phyloP scores from a whole-genome alignment of 2,329 filamentous ascomycete genomes.

The Aspergillus novofumigatus region DNA sequence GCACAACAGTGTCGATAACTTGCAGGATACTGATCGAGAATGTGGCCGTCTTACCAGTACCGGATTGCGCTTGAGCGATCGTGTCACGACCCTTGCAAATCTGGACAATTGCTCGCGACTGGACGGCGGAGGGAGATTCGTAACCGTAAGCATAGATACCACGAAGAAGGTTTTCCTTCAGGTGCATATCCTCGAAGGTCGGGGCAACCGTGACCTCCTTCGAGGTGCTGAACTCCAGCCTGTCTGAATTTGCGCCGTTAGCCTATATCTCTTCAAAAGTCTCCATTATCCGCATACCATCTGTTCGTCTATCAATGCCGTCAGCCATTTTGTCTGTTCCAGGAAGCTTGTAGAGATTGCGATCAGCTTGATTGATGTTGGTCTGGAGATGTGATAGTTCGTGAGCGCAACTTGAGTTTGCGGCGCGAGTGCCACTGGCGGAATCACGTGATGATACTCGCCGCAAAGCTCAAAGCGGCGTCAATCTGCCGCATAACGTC shows the following conservation, averaged over 20 bases:
- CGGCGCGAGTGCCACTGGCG: slow-evolving; percentile 15
- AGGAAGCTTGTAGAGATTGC: slow-evolving; percentile 3
- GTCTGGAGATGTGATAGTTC: neutral
- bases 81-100: slow-evolving; percentile 99
- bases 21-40: slow-evolving; percentile 96
- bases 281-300: slow-evolving; percentile 45
- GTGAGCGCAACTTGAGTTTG: slow-evolving; percentile 22
- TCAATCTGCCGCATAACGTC: slow-evolving; percentile 1
- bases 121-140: slow-evolving; percentile 94
- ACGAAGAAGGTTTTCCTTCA: slow-evolving; percentile 95
- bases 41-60: slow-evolving; percentile 93
- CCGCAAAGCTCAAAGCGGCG: slow-evolving; percentile 22
- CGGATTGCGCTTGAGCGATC: slow-evolving; percentile 95
- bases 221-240: slow-evolving; percentile 97
- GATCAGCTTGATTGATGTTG: slow-evolving; percentile 7
- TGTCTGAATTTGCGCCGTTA: slow-evolving; percentile 52
- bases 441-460: slow-evolving; percentile 21
- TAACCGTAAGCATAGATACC: slow-evolving; percentile 99
- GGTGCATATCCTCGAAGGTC: slow-evolving; percentile 91
- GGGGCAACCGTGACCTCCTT: slow-evolving; percentile 93
- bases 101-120: slow-evolving; percentile 96
- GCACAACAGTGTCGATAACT: slow-evolving; percentile 88
- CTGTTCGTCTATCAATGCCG: slow-evolving; percentile 83
- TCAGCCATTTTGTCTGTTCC: slow-evolving; percentile 70
- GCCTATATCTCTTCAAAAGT: slow-evolving; percentile 11